Evolutionary conservation across 345 rosid species (phyloP), one percentile per base, ranked within the genome.

Genomic region (Durio zibethinus): DNA sequence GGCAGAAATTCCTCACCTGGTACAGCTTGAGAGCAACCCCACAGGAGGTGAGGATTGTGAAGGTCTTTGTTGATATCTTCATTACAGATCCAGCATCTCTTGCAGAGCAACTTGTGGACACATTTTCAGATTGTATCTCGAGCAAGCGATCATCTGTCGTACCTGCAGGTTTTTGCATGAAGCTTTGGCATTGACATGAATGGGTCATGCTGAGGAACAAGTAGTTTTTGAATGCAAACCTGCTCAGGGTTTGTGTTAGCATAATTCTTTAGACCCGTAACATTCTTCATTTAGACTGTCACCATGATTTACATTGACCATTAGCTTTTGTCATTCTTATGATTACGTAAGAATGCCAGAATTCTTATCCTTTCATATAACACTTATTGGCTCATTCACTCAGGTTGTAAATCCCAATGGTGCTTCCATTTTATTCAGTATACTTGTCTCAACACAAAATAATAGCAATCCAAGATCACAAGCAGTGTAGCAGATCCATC

Each of bases 1-100:
- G 98, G 82, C 94, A 97, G 92, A 94, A 91, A 82, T 94, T 97
- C 83, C 84, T 97, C 83, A 91, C 97, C 20, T 96, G 99, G 98
- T 96, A 91, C 73, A 89, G 97, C 88, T 83, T 93, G 80, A 86
- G 94, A 83, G 98, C 99, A 56, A 90, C 90, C 33, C 78, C 86
- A 57, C 89, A 89, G 75, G 98, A 93, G 88, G 83, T 88, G 16
- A 85, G 91, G 84, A 75, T 93, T 47, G 99, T 96, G 77, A 96
- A 96, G 87, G 84, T 90, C 43, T 93, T 89, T 75, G 87, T 93
- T 0, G 89, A 94, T 74, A 89, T 87, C 3, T 92, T 97, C 69
- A 85, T 74, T 40, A 91, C 86, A 35, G 99, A 97, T 83, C 90
- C 86, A 4, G 89, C 90, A 21, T 88, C 99, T 42, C 91, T 96